Evolutionary conservation across 2,329 filamentous ascomycete genomes (phyloP).

Genomic region (Thelonectria blattea): DNA sequence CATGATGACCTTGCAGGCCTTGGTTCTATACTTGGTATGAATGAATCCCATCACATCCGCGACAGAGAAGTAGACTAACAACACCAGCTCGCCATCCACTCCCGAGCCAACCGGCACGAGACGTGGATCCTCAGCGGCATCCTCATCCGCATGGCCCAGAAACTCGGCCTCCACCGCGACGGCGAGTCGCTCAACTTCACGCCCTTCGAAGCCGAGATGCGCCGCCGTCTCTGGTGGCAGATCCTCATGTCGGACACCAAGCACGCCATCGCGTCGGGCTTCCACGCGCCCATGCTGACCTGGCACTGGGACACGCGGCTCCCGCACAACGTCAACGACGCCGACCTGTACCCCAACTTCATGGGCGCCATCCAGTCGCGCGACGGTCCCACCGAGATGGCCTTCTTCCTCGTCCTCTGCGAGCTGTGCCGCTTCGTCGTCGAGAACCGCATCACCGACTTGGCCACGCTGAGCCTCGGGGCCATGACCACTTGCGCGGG

Average conservation of each 20-base stretch:
- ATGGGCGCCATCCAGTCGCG: constrained; percentile 14
- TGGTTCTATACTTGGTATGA: constrained; percentile 14
- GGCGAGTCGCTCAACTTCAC: constrained; percentile 7
- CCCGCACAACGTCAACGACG: constrained; percentile 19
- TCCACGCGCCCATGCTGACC: constrained; percentile 17
- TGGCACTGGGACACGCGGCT: constrained; percentile 18
- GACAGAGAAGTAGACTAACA: no score
- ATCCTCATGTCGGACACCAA: constrained; percentile 20
- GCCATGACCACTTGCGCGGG: background rate
- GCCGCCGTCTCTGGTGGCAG: constrained; percentile 18
- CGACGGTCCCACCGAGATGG: constrained; percentile 17
- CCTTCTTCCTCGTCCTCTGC: constrained; percentile 10
- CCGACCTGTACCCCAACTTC: constrained; percentile 18
- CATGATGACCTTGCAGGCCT: constrained; percentile 11
- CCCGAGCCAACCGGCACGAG: constrained; percentile 11
- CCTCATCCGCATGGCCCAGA: constrained; percentile 17
- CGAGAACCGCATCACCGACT: constrained; percentile 17
- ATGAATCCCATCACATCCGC: no score
- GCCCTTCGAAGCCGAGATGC: constrained; percentile 18
- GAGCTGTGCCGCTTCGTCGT: constrained; percentile 11
- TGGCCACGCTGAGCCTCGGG: constrained; percentile 5
- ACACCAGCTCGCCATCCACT: constrained; percentile 5
- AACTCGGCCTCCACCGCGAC: constrained; percentile 13
- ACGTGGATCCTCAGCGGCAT: constrained; percentile 19
- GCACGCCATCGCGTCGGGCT: constrained; percentile 18